These are phyloP conservation scores for Arabidopsis suecica DNA, from an alignment of 345 rosid species.

Conservation along the genomic window DNA sequence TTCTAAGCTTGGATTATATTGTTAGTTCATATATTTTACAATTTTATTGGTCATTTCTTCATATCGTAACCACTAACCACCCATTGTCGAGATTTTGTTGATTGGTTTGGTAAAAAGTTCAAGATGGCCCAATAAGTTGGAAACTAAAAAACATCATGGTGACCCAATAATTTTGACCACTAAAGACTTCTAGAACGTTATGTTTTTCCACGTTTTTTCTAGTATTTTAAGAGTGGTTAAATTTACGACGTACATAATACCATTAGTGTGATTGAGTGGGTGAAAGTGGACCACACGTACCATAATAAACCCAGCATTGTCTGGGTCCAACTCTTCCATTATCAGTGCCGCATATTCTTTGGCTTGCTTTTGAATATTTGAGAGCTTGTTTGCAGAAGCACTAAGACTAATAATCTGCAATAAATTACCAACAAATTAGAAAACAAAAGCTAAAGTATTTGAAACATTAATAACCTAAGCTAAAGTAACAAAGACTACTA, in stretches of 20 bases:
- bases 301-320: conserved; percentile 83
- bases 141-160: neutral
- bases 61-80: neutral
- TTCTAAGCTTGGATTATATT: neutral
- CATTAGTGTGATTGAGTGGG: conserved; percentile 29
- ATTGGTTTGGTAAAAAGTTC: neutral
- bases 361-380: conserved; percentile 83
- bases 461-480: conserved; percentile 19
- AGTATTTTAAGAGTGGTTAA: conserved; percentile 5
- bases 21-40: neutral
- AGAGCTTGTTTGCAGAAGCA: conserved; percentile 91
- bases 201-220: neutral
- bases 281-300: conserved; percentile 46
- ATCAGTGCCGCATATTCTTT: conserved; percentile 80
- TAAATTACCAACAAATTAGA: conserved; percentile 13
- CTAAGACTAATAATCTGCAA: conserved; percentile 76
- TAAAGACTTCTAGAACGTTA: conserved; percentile 10
- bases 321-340: conserved; percentile 92
- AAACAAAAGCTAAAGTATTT: neutral
- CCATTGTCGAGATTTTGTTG: neutral
- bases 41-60: neutral
- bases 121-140: conserved; percentile 2
- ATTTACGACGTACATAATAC: neutral
- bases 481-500: conserved; percentile 9
- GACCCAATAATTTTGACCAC: conserved; percentile 13